Evolutionary conservation across 2,329 filamentous ascomycete species (phyloP), one percentile per base, ranked within the genome.

Genomic region (Aureobasidium sp.): DNA sequence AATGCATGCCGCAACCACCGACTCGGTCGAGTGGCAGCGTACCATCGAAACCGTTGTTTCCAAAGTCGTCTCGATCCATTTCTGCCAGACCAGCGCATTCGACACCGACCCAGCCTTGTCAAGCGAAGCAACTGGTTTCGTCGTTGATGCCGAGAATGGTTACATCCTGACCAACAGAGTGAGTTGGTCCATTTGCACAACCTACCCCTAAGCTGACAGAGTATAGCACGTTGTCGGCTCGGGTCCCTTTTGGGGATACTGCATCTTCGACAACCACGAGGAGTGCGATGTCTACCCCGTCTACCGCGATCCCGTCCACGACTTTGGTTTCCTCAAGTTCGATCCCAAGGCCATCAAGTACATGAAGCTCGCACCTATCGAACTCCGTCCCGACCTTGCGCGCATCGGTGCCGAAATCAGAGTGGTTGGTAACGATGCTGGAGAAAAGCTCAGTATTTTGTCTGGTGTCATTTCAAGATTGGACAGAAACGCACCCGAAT

Each of bases 231-330:
- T 99, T 35, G 94, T 97, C 45, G 91, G 94, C 66, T 84, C 94
- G 0, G 94, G 94, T 0, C 94, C 94, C 1, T 99, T 99, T 76
- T 97, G 93, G 88, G 94, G 94, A 52, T 97, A 96, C 77, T 92
- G 90, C 73, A 92, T 99, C 68, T 99, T 99, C 74, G 95, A 99
- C 75, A 99, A 99, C 73, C 94, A 99, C 75, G 94, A 99, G 73
- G 85, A 88, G 79, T 94, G 94, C 68, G 94, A 99, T 73, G 93
- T 95, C 52, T 90, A 91, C 71, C 94, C 94, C 9, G 91, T 99
- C 54, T 99, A 99, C 77, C 91, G 94, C 70, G 94, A 99, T 71
- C 95, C 94, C 17, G 93, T 99, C 31, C 94, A 99, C 80, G 94
- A 99, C 75, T 99, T 99, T 70, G 94, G 94, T 65, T 95, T 99